Base-by-base conservation (phyloP, 2,329 filamentous ascomycete species). In the Ceratocystis huliohia region DNA sequence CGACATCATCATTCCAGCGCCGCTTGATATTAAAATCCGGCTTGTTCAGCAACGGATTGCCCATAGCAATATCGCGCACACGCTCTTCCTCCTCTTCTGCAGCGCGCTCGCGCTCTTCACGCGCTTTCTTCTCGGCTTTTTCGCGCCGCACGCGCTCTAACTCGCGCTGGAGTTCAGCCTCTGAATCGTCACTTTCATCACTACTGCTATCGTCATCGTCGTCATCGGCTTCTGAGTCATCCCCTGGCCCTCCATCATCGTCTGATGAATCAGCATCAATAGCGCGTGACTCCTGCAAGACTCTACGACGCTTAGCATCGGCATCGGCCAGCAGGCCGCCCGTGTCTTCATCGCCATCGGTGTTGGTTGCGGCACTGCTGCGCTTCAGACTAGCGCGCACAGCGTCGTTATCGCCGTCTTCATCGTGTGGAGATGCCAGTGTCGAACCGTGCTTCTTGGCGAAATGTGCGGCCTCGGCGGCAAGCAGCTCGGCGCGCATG, bases 1-100 rank as follows among this genome's bases (percentile, higher is more conserved):
- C 92, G 13, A 99, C 94, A 74, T 99, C 94, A 72, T 99, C 94
- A 72, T 99, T 94, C 94, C 94, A 99, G 71, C 92, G 80, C 71
- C 90, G 81, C 81, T 96, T 96, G 73, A 96, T 87, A 67, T 87
- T 91, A 74, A 95, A 97, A 71, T 96, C 91, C 22, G 83, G 78
- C 74, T 89, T 89, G 63, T 97, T 96, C 66, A 99, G 82, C 64
- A 99, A 78, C 48, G 94, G 94, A 74, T 99, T 99, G 5, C 94
- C 94, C 53, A 89, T 79, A 45, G 94, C 93, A 72, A 97, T 96
- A 72, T 96, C 89, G 70, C 86, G 83, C 76, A 96, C 93, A 68
- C 89, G 83, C 73, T 88, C 84, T 73, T 93, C 91, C 73, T 94
- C 82, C 73, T 96, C 93, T 69, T 86, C 82, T 33, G 86, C 88